Percentiles rank a stretch among this genome's conserved stretches.
These are phyloP conservation scores for Termitomyces sp. DNA, from an alignment of 768 basidiomycete genomes.

Conservation along the genomic window DNA sequence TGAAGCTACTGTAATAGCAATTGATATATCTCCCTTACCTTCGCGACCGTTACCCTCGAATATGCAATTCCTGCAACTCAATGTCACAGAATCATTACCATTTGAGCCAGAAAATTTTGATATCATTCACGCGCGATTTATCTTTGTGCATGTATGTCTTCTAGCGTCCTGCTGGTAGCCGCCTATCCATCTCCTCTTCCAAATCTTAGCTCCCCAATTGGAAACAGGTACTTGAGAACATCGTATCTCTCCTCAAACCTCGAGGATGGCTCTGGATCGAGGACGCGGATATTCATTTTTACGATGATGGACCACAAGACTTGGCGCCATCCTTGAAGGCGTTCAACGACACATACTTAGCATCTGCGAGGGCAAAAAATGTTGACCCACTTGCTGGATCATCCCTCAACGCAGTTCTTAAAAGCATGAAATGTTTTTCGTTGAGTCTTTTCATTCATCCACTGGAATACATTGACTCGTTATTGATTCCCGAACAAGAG, in stretches of 20 bases:
- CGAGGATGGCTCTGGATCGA: conserved; percentile 11
- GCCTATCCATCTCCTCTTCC: background rate
- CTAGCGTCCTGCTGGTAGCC: background rate
- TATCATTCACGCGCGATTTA: background rate
- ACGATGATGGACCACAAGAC: background rate
- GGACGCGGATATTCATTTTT: background rate
- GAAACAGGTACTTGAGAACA: background rate
- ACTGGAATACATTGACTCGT: background rate
- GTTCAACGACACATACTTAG: conserved; percentile 4
- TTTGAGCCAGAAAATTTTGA: background rate
- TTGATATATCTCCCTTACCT: conserved; percentile 8
- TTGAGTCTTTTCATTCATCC: background rate
- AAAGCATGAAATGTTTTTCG: background rate
- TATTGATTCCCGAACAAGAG: background rate
- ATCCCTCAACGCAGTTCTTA: background rate
- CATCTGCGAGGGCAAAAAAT: background rate
- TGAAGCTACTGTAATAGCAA: conserved; percentile 7
- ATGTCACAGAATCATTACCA: background rate
- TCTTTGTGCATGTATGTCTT: background rate
- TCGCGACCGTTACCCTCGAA: conserved; percentile 1
- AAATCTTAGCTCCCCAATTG: background rate
- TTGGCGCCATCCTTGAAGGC: background rate
- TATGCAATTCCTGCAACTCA: conserved; percentile 2
- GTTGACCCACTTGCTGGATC: conserved; percentile 7
- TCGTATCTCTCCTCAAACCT: conserved; percentile 4